A percentile compares a stretch with the other conserved stretches of the same genome.
These are phyloP conservation scores for Leccinum solheimii DNA, from an alignment of 1,284 basidiomycete species.

Conservation along the genomic window DNA sequence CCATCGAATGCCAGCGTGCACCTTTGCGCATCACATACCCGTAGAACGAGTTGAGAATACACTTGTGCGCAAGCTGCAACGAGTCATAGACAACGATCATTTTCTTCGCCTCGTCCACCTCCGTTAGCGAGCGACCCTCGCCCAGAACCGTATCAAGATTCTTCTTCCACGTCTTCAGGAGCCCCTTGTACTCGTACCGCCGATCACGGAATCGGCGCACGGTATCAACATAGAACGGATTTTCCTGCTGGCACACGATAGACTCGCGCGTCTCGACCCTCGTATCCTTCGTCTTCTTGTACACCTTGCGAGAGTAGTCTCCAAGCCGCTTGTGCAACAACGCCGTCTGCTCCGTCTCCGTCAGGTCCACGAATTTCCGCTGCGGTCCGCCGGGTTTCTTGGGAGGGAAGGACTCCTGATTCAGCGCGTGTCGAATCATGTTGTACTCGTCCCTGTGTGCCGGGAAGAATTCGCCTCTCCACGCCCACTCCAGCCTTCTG, in stretches of 20 bases:
- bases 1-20: slow-evolving; percentile 99
- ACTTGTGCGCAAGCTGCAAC: slow-evolving; percentile 99
- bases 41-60: slow-evolving; percentile 99
- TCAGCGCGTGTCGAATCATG: slow-evolving; percentile 97
- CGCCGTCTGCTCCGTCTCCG: slow-evolving; percentile 86
- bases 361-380: slow-evolving; percentile 84
- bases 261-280: slow-evolving; percentile 93
- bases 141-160: slow-evolving; percentile 80
- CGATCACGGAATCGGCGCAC: slow-evolving; percentile 97
- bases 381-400: slow-evolving; percentile 73
- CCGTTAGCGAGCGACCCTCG: slow-evolving; percentile 73
- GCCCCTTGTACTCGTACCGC: slow-evolving; percentile 98
- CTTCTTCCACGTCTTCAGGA: slow-evolving; percentile 99
- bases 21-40: slow-evolving; percentile 99
- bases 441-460: slow-evolving; percentile 98
- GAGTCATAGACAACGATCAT: slow-evolving; percentile 99
- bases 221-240: slow-evolving; percentile 99
- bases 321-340: slow-evolving; percentile 96
- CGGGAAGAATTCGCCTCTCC: slow-evolving; percentile 99
- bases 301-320: slow-evolving; percentile 98
- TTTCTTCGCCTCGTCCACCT: slow-evolving; percentile 97
- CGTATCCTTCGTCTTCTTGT: slow-evolving; percentile 99
- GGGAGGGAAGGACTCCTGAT: slow-evolving; percentile 91
- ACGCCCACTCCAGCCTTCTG: slow-evolving; percentile 95
- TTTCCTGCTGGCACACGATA: slow-evolving; percentile 97